Percentiles rank a stretch among this genome's conserved stretches.
These are phyloP conservation scores for Geotrichum candidum DNA, from an alignment of 1,139 yeast species.

Conservation along the genomic window DNA sequence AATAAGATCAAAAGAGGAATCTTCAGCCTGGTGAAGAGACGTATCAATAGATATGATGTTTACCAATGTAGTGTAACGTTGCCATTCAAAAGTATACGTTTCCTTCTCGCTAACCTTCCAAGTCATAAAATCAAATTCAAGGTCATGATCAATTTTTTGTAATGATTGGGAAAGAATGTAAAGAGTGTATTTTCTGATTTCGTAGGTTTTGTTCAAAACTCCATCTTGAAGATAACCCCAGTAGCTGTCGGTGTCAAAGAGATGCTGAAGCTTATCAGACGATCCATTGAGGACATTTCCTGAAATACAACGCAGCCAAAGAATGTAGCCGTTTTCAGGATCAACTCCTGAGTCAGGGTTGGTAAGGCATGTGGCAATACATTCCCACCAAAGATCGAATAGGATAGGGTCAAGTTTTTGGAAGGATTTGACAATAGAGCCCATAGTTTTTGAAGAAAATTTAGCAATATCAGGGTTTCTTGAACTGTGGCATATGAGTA, in stretches of 20 bases:
- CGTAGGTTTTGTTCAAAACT: conserved; percentile 54
- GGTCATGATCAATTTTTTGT: conserved; percentile 39
- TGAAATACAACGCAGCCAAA: conserved; percentile 28
- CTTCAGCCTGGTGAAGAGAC: conserved; percentile 79
- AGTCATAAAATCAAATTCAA: conserved; percentile 42
- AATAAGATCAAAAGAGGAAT: conserved; percentile 62
- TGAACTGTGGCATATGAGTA: conserved; percentile 15
- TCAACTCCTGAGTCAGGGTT: conserved; percentile 13
- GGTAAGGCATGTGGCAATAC: conserved; percentile 6
- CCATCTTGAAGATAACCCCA: conserved; percentile 60
- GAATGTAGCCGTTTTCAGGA: conserved; percentile 23
- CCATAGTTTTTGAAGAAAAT: conserved; percentile 14
- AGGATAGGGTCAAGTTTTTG: conserved; percentile 9
- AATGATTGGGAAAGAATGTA: conserved; percentile 62
- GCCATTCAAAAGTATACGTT: conserved; percentile 54
- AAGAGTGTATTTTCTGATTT: conserved; percentile 64
- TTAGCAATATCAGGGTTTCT: conserved; percentile 14
- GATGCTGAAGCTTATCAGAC: conserved; percentile 33
- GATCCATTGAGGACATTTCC: conserved; percentile 20
- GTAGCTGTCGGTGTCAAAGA: conserved; percentile 41
- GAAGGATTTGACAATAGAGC: conserved; percentile 10
- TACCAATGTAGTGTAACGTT: conserved; percentile 62
- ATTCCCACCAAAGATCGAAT: conserved; percentile 17
- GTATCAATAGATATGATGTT: conserved; percentile 83
- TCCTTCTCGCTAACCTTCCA: conserved; percentile 42